Evolutionary conservation across 1,139 yeast genomes (phyloP).

Genomic region (Pichia sp.): DNA sequence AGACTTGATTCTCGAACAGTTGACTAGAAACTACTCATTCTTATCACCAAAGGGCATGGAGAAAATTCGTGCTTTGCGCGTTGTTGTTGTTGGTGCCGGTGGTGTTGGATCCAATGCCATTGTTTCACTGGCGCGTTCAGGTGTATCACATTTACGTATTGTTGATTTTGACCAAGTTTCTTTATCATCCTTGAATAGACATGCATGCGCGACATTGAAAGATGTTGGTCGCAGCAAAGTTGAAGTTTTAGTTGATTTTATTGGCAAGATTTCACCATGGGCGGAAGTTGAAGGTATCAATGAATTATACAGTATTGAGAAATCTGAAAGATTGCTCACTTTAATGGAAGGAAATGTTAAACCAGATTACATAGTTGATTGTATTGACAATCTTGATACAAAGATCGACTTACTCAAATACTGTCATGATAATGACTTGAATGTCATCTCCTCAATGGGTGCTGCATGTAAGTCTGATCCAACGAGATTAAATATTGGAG

Average conservation of each 20-base stretch:
- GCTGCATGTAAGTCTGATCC: constrained; percentile 93
- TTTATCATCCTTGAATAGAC: constrained; percentile 83
- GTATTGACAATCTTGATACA: constrained; percentile 93
- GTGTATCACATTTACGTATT: constrained; percentile 68
- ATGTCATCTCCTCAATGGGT: constrained; percentile 86
- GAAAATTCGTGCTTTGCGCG: constrained; percentile 64
- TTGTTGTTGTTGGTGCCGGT: constrained; percentile 95
- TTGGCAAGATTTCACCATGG: constrained; percentile 84
- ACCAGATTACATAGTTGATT: constrained; percentile 79
- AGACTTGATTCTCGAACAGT: constrained; percentile 77
- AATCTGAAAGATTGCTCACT: constrained; percentile 46
- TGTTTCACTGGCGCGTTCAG: constrained; percentile 87
- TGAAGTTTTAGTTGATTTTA: constrained; percentile 59
- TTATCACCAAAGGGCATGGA: constrained; percentile 77
- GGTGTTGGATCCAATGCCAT: constrained; percentile 98
- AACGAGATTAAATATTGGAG: constrained; percentile 73
- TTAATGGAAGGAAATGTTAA: constrained; percentile 35
- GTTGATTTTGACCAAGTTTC: constrained; percentile 96
- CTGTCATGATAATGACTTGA: constrained; percentile 52
- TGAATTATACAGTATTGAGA: constrained; percentile 65
- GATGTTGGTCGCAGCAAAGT: constrained; percentile 95
- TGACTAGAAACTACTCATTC: constrained; percentile 90
- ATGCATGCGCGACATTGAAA: constrained; percentile 78
- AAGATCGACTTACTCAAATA: constrained; percentile 81
- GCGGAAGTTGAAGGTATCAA: constrained; percentile 69